Conservation (phyloP, 202 grass and related monocot genomes). For the Tripidium arundinaceum region DNA sequence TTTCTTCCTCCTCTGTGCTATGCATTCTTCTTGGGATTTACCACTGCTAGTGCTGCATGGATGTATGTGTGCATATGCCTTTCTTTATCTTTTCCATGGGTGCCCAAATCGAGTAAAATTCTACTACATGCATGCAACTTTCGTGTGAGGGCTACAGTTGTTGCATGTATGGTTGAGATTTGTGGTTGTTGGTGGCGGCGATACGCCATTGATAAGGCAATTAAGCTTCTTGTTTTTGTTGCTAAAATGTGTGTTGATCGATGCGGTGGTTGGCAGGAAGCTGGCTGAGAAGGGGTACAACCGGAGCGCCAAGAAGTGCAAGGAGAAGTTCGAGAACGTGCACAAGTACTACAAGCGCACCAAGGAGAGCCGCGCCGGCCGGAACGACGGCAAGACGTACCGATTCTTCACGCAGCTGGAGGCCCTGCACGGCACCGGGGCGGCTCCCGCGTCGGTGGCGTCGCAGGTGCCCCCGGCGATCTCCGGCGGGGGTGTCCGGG, state of each 20-base stretch:
- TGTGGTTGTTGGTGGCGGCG: too few relatives aligned
- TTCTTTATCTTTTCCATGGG: conserved; percentile 29
- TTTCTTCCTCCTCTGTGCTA: background rate
- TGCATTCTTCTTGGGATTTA: conserved; percentile 55
- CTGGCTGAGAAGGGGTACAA: conserved; percentile 57
- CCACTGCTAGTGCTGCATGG: conserved; percentile 40
- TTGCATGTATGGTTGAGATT: background rate
- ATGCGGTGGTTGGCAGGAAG: conserved; percentile 64
- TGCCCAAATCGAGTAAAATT: conserved; percentile 63
- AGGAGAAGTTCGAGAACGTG: conserved; percentile 99
- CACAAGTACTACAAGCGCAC: conserved; percentile 99
- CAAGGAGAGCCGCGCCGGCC: conserved; percentile 77
- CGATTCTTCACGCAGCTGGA: conserved; percentile 91
- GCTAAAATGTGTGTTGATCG: conserved; percentile 32
- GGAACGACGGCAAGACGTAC: conserved; percentile 81
- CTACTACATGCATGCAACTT: conserved; percentile 49
- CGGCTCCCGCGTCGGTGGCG: too few relatives aligned
- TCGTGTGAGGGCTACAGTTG: conserved; percentile 46
- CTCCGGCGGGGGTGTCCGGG: too few relatives aligned
- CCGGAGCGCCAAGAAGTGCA: conserved; percentile 92
- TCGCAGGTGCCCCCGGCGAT: too few relatives aligned
- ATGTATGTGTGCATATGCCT: conserved; percentile 25
- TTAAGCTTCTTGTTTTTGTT: conserved; percentile 23
- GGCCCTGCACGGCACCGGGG: conserved; percentile 74
- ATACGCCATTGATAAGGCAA: background rate